Conservation (phyloP, 805 yeast species). For the Pichia nanzhaoensis region DNA sequence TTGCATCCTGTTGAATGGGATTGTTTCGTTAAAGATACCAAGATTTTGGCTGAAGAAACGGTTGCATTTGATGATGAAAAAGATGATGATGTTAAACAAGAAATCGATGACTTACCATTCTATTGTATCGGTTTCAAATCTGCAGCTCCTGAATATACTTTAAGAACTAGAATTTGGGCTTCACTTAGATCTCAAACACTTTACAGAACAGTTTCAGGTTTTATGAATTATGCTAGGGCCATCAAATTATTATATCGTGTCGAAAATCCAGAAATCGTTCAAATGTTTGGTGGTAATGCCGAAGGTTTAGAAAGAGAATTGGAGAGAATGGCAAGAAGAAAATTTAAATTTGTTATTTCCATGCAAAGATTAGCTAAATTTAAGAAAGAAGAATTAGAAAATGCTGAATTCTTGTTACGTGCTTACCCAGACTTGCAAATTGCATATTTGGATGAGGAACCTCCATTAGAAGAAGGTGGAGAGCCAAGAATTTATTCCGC, state of each 20-base stretch:
- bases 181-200: constrained; percentile 94
- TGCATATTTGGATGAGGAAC: constrained; percentile 92
- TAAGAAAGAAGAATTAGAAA: constrained; percentile 67
- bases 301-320: constrained; percentile 93
- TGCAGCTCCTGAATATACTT: constrained; percentile 93
- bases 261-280: constrained; percentile 91
- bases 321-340: constrained; percentile 82
- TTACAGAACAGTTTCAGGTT: constrained; percentile 95
- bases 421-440: constrained; percentile 84
- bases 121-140: constrained; percentile 96
- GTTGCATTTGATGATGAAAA: constrained; percentile 71
- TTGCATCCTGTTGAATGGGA: constrained; percentile 97
- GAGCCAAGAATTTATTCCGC: constrained; percentile 70
- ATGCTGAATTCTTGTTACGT: constrained; percentile 72
- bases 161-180: constrained; percentile 98
- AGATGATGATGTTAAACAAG: constrained; percentile 61
- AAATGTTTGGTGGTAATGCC: constrained; percentile 98
- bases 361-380: constrained; percentile 79
- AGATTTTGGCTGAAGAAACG: constrained; percentile 90
- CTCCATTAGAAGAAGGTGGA: constrained; percentile 64
- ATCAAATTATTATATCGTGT: constrained; percentile 89
- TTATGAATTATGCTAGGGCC: constrained; percentile 97
- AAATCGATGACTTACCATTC: constrained; percentile 88
- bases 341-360: constrained; percentile 73
- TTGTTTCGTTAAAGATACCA: constrained; percentile 93